Base-by-base conservation (phyloP, 192 early-diverging fungal species). In the Phlyctochytrium arcticum region DNA sequence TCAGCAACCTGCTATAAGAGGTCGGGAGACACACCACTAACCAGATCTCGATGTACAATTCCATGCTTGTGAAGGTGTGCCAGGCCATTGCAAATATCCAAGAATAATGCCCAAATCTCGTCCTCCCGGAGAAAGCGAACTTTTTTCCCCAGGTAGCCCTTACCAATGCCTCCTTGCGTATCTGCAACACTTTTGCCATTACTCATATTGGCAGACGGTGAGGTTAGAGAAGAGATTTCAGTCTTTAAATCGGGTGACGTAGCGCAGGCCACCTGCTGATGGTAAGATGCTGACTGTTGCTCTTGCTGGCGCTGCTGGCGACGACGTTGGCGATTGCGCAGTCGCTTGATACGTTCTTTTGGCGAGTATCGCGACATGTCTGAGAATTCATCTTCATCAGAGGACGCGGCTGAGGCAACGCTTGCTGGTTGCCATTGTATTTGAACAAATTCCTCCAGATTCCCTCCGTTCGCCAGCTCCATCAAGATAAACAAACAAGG, bases 401-500 rank as follows among this genome's bases (percentile, higher is more conserved):
- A 17, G 19, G 34, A 32, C 6, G 17, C 29, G 5, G 9, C 30
- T 17, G 29, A 48, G 27, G 23, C 23, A n/a, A 61, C 17, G 10
- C 12, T 35, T 6, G 31, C 27, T n/a, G 72, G 72, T 24, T 54
- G 32, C 60, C 70, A 76, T 62, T 76, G 69, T 0, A 81, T 57
- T 34, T 85, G 82, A 59, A 98, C 82, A 61, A 86, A 98, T 63
- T 98, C 94, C 76, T 97, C 95, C 29, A 98, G 76, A 66, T 92
- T 97, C 5, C 95, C 93, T 19, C 94, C 96, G 62, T 96, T 96
- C 5, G 94, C 93, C 48, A 75, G 69, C 55, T 86, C 81, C 96
- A 98, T 98, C 3, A 98, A 70, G 32, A 98, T 96, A 63, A 96
- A 98, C 15, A 98, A 79, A 55, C 91, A 94, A 0, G 96, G 94